Conservation (phyloP, 345 rosid species). For the Acer negundo region DNA sequence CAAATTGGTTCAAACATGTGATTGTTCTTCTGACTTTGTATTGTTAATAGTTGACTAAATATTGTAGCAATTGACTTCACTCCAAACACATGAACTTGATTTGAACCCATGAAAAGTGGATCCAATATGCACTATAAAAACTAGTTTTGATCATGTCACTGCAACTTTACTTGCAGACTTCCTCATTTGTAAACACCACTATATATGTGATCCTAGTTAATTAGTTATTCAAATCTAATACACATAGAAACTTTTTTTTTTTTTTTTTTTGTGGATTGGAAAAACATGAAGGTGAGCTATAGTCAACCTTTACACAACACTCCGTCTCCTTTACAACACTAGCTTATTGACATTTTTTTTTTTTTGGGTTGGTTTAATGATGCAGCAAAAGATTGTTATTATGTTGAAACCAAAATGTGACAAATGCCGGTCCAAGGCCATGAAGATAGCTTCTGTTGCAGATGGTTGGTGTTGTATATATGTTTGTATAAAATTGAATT, state of each 20-base stretch:
- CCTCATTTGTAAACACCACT: too few species aligned
- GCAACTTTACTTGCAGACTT: background rate
- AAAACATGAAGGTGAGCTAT: background rate
- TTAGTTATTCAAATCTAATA: too few species aligned
- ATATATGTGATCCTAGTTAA: too few species aligned
- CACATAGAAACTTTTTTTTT: too few species aligned
- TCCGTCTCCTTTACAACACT: background rate
- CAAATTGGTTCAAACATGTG: too few species aligned
- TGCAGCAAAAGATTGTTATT: conserved; percentile 23
- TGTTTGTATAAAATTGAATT: too few species aligned
- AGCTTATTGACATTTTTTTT: background rate
- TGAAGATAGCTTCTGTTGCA: conserved; percentile 20
- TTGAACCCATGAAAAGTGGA: conserved; percentile 5
- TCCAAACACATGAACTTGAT: background rate
- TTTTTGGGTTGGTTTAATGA: background rate
- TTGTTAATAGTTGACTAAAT: background rate
- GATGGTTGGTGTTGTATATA: conserved; percentile 5
- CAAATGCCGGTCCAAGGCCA: conserved; percentile 25
- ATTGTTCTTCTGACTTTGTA: too few species aligned
- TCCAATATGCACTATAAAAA: background rate
- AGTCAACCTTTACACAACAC: too few species aligned
- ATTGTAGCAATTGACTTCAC: background rate
- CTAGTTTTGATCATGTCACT: background rate
- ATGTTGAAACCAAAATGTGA: conserved; percentile 14
- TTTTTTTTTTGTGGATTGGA: too few species aligned